Base-by-base conservation (phyloP, 345 rosid genomes). In the Schrenkiella parvula region DNA sequence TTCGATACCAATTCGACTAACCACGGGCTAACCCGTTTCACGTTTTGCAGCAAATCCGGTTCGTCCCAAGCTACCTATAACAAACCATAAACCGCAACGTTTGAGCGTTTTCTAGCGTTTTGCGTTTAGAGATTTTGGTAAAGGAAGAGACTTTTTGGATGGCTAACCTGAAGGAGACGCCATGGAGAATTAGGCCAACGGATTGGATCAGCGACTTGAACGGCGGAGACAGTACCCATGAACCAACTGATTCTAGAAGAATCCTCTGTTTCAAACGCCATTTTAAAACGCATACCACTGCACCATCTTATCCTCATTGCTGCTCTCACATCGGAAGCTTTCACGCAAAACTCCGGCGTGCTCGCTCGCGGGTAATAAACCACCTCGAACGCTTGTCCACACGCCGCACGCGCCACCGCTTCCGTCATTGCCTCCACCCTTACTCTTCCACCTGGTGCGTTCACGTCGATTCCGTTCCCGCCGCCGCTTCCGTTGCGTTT, bases 171-270 rank as follows among this genome's bases (percentile, higher is more conserved):
- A n/a, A 95, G 93, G 74, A 91, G 91, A 42, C 95, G 84, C 99
- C 99, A 95, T 0, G 95, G 96, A 1, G 98, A 93, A 79, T 88
- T 83, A 56, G 92, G 88, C 97, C 97, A 93, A 52, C 81, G 85
- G 17, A 87, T 82, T 47, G 89, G 95, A 69, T 95, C 99, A 14
- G 87, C 84, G 66, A 87, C 90, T 81, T 88, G 93, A 78, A 88
- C 97, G 17, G 86, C 79, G 66, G 96, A 88, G 43, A 91, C 77
- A 8, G 93, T 95, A n/a, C 99, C 99, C 95, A 88, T 84, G 52
- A 91, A 95, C 96, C 99, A 95, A 73, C 96, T 95, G 75, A 91
- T 88, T 72, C 99, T 75, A 0, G 96, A 91, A 5, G 93, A 91
- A 56, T 95, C 98, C 76, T 93, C 96, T 0, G 97, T 91, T 71